phyloP scores from a whole-genome alignment of 148 eudicot species.

The Talinum fruticosum region DNA sequence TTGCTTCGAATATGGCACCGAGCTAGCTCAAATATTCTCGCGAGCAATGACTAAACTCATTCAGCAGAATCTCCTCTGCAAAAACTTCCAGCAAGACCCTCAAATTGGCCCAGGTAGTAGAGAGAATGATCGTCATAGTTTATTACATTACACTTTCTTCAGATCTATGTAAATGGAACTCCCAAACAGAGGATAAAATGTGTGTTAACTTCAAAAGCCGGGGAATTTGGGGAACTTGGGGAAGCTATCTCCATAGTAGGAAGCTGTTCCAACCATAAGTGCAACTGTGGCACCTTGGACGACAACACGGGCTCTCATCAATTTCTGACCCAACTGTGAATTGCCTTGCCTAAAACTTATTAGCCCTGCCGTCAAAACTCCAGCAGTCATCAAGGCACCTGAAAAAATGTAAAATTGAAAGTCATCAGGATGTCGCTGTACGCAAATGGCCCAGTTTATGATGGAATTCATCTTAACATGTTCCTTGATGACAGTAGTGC shows the following conservation, averaged over 20 bases:
- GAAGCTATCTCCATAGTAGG: conserved; percentile 71
- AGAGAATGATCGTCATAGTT: background rate
- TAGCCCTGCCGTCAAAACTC: conserved; percentile 84
- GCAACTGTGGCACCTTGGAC: conserved; percentile 97
- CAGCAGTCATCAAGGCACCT: conserved; percentile 87
- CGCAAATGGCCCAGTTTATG: too few species aligned
- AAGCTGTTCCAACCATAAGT: conserved; percentile 79
- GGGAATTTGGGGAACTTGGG: conserved; percentile 47
- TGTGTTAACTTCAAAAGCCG: conserved; percentile 13
- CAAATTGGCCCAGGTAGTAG: background rate
- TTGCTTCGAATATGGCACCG: too few species aligned
- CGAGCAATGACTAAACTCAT: too few species aligned
- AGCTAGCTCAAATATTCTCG: too few species aligned
- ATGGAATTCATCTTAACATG: too few species aligned
- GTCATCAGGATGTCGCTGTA: background rate
- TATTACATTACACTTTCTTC: background rate
- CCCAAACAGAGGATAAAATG: background rate
- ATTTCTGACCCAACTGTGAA: conserved; percentile 70
- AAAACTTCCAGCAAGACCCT: background rate
- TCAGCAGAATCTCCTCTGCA: background rate
- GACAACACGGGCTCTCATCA: conserved; percentile 92
- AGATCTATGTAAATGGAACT: background rate
- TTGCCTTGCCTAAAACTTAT: conserved; percentile 87
- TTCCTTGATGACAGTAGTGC: too few species aligned
- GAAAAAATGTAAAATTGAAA: conserved; percentile 1